Base-by-base conservation (phyloP, 2,329 filamentous ascomycete genomes). In the Nemania bipapillata region DNA sequence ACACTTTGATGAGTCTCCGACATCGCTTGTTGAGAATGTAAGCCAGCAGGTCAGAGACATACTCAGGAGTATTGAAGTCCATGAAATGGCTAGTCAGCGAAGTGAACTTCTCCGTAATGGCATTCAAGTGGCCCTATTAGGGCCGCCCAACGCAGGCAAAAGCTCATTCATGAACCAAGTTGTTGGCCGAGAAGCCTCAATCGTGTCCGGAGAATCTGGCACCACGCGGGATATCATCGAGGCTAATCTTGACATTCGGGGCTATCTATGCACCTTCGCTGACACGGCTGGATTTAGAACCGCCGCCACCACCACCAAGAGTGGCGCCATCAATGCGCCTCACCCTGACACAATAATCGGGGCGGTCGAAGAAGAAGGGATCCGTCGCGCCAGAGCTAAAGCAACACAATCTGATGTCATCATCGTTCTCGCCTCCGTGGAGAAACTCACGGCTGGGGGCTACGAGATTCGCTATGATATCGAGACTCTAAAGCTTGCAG, bases 141-240 rank as follows among this genome's bases (percentile, higher is more conserved):
- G 96, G 0, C 93, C 94, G 6, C 96, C 96, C 0, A 99, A 99
- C 76, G 94, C 91, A 0, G 96, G 96, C 15, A 99, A 99, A 80
- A 97, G 94, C 79, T 97, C 94, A 15, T 81, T 99, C 68, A 88
- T 99, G 80, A 99, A 99, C 77, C 84, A 90, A 24, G 87, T 99
- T 58, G 93, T 97, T 2, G 95, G 96, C 0, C 86, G 94, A 60
- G 95, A 98, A 78, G 96, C 96, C 2, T 96, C 94, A 3, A 99
- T 99, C 74, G 96, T 99, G 7, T 97, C 94, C 52, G 86, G 89
- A 0, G 94, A 98, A 81, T 94, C 94, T 45, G 96, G 96, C 0
- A 99, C 96, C 0, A 99, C 96, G 6, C 84, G 96, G 68, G 96
- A 99, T 81, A 90, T 99, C 60, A 91, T 99, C 11, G 96, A 99